Evolutionary conservation across 1,284 basidiomycete species (phyloP).

Genomic region (Pholiota adiposa): DNA sequence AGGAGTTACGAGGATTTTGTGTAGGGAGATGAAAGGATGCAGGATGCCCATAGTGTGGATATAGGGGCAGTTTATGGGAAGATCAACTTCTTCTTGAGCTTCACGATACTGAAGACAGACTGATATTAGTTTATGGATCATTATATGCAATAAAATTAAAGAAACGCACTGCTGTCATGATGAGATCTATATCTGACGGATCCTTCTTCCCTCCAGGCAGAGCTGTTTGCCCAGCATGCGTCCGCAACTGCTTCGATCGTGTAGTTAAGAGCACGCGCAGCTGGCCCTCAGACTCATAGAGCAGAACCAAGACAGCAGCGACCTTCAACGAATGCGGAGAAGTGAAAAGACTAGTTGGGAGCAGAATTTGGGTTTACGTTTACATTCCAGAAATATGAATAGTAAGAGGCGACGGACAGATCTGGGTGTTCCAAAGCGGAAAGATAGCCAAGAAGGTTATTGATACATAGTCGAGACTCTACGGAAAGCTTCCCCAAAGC

Average conservation of each 20-base stretch:
- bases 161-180: slow-evolving; percentile 71
- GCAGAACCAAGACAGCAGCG: slow-evolving; percentile 78
- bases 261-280: slow-evolving; percentile 85
- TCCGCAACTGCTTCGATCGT: slow-evolving; percentile 75
- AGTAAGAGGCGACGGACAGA: slow-evolving; percentile 49
- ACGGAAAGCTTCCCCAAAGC: slow-evolving; percentile 36
- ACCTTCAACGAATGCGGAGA: slow-evolving; percentile 44
- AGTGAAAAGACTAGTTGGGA: slow-evolving; percentile 46
- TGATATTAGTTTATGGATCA: background rate
- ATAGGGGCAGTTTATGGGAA: slow-evolving; percentile 61
- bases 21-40: slow-evolving; percentile 73
- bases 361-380: slow-evolving; percentile 17
- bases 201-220: slow-evolving; percentile 86
- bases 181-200: slow-evolving; percentile 60
- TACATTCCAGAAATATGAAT: slow-evolving; percentile 15
- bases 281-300: slow-evolving; percentile 70
- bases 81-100: slow-evolving; percentile 80
- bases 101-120: slow-evolving; percentile 64
- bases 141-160: background rate
- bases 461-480: slow-evolving; percentile 39
- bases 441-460: slow-evolving; percentile 42
- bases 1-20: slow-evolving; percentile 67
- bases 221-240: slow-evolving; percentile 81
- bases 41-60: slow-evolving; percentile 70
- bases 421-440: slow-evolving; percentile 41